Base-by-base conservation (phyloP, 176 grass and related monocot species). In the Carex myosuroides region DNA sequence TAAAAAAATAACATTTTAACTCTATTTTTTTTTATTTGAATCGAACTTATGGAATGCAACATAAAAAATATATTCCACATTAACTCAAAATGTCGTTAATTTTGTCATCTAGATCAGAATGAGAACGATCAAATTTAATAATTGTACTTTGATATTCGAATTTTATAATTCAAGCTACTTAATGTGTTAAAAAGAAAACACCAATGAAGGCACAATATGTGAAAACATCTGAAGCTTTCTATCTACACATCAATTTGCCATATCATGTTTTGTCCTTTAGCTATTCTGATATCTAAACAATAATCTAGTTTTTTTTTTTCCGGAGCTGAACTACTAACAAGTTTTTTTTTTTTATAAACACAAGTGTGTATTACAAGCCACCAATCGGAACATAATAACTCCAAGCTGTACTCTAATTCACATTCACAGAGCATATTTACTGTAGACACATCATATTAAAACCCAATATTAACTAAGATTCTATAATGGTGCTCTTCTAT, bases 401-500 rank as follows among this genome's bases (percentile, higher is more conserved):
- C 35, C 56, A 48, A 64, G 39, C 60, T 64, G 79, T 81, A 48
- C 21, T 64, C 18, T 83, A 83, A 66, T 83, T 26, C 13, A 64
- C 17, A 35, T 17, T 83, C 8, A 83, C 10, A 69, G 14, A 83
- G 21, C 44, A 83, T 67, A 48, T 52, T 83, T 50, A 66, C 58
- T 22, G 41, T 53, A 83, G 13, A 53, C 41, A 82, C n/a, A 83
- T 63, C 60, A 81, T 54, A 66, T 81, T 3, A 39, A 82, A 67
- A 44, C 24, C 61, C 42, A 82, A 11, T 81, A 62, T 58, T 26
- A 22, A 24, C 56, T 67, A 63, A 83, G 58, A 69, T 83, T 83
- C 58, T 66, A 83, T 83, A 66, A 69, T 54, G 41, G 21, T 55
- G 3, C 80, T 64, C 55, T 62, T 81, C 41, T 68, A 83, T 83